Evolutionary conservation across 495 filamentous ascomycete species (phyloP).

Genomic region (Lasiosphaeris hirsuta): DNA sequence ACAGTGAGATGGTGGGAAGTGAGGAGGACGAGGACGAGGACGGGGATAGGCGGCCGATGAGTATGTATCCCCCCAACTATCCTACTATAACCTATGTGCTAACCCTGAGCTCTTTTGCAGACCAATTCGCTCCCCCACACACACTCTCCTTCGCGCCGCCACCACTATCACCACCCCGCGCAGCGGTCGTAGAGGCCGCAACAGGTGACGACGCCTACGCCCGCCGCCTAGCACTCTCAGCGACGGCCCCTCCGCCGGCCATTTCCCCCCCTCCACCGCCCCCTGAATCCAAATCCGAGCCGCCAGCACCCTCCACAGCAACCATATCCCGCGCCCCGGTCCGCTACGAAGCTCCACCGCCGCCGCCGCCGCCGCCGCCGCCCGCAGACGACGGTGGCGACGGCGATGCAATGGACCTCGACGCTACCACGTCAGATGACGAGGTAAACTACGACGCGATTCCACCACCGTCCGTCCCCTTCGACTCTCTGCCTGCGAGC

Average conservation of each 20-base stretch:
- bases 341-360: constrained; percentile 67
- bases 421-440: constrained; percentile 13
- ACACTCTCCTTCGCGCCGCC: constrained; percentile 72
- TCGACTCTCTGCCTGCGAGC: constrained; percentile 13
- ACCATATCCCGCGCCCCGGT: constrained; percentile 86
- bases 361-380: constrained; percentile 50
- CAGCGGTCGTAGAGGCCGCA: constrained; percentile 48
- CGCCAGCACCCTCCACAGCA: constrained; percentile 36
- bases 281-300: constrained; percentile 37
- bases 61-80: constrained; percentile 30
- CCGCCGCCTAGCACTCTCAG: constrained; percentile 56
- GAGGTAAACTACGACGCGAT: constrained; percentile 44
- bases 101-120: constrained; percentile 37
- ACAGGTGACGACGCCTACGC: constrained; percentile 72
- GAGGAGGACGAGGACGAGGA: constrained; percentile 53
- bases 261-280: constrained; percentile 48
- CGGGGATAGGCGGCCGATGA: constrained; percentile 38
- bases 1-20: constrained; percentile 32
- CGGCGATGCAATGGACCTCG: constrained; percentile 23
- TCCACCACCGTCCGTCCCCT: constrained; percentile 8
- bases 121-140: constrained; percentile 68
- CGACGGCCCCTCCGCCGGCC: constrained; percentile 35
- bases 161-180: constrained; percentile 46
- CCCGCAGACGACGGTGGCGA: constrained; percentile 52
- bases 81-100: constrained; percentile 3